These are phyloP conservation scores for Aspergillus sp. DNA, from an alignment of 2,329 filamentous ascomycete species.

Conservation along the genomic window DNA sequence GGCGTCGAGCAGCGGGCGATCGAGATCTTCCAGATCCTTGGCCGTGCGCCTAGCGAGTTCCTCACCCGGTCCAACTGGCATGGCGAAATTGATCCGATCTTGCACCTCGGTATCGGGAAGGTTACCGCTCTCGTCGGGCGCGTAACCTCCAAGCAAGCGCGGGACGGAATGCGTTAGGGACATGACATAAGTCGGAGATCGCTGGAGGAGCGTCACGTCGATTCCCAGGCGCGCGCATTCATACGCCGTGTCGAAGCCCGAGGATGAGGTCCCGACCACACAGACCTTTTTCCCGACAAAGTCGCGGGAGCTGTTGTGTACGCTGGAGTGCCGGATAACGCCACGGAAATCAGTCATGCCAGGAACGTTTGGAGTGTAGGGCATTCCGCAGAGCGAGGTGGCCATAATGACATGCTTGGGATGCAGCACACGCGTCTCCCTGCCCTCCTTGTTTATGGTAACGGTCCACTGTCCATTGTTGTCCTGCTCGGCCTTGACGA, in stretches of 20 bases:
- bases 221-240: constrained; percentile 31
- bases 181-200: constrained; percentile 41
- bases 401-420: constrained; percentile 33
- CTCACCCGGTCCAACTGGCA: constrained; percentile 16
- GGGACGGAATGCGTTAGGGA: constrained; percentile 31
- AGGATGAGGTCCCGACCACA: constrained; percentile 36
- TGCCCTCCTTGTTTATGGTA: constrained; percentile 26
- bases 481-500: constrained; percentile 29
- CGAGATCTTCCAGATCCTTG: constrained; percentile 28
- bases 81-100: constrained; percentile 11
- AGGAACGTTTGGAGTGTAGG: constrained; percentile 37
- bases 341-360: constrained; percentile 33
- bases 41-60: constrained; percentile 27
- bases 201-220: constrained; percentile 35
- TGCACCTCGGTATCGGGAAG: constrained; percentile 5
- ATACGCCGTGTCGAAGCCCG: constrained; percentile 34
- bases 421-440: constrained; percentile 28
- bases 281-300: constrained; percentile 35
- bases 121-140: constrained; percentile 8
- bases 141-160: constrained; percentile 32
- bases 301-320: constrained; percentile 27
- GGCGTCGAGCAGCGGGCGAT: constrained; percentile 28
- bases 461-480: constrained; percentile 27
- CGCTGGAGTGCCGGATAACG: constrained; percentile 30
- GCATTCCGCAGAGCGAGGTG: constrained; percentile 30